Evolutionary conservation across 1,284 basidiomycete genomes (phyloP).

Genomic region (Exobasidium rhododendri): DNA sequence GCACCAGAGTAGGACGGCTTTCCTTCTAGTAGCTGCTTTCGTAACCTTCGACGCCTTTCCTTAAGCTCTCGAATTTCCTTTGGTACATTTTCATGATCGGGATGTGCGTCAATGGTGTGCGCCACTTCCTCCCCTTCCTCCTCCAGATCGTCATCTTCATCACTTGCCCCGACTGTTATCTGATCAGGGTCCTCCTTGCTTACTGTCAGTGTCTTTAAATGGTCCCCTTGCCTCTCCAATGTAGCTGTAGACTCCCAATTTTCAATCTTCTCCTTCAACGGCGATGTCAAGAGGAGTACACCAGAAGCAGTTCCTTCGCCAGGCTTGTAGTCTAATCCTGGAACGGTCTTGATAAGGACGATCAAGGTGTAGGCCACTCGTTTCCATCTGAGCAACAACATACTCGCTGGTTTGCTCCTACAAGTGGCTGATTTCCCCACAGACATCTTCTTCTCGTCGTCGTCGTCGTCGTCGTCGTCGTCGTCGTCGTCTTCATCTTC

Average conservation of each 20-base stretch:
- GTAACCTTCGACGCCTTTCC: constrained; percentile 62
- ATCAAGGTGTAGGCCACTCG: constrained; percentile 71
- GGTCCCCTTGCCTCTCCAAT: constrained; percentile 59
- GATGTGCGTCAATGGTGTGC: constrained; percentile 21
- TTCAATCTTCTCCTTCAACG: constrained; percentile 67
- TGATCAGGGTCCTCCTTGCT: neutral
- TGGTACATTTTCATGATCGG: constrained; percentile 26
- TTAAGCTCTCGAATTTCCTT: constrained; percentile 60
- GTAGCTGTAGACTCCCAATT: constrained; percentile 62
- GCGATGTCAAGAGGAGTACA: constrained; percentile 62
- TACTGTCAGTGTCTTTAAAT: neutral
- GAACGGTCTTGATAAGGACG: constrained; percentile 67
- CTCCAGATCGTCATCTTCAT: constrained; percentile 34
- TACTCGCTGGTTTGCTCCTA: constrained; percentile 65
- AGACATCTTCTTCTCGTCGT: constrained; percentile 57
- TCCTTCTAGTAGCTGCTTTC: constrained; percentile 55
- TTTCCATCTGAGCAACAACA: constrained; percentile 63
- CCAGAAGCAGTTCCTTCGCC: constrained; percentile 8
- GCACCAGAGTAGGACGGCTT: constrained; percentile 30
- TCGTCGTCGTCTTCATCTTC: neutral
- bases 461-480: constrained; percentile 27
- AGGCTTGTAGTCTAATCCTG: constrained; percentile 69
- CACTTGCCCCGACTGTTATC: constrained; percentile 6
- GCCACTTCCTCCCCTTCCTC: constrained; percentile 14
- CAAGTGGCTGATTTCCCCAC: constrained; percentile 22